Conservation (phyloP, 1,284 basidiomycete species). For the Ceratobasidium sp. region DNA sequence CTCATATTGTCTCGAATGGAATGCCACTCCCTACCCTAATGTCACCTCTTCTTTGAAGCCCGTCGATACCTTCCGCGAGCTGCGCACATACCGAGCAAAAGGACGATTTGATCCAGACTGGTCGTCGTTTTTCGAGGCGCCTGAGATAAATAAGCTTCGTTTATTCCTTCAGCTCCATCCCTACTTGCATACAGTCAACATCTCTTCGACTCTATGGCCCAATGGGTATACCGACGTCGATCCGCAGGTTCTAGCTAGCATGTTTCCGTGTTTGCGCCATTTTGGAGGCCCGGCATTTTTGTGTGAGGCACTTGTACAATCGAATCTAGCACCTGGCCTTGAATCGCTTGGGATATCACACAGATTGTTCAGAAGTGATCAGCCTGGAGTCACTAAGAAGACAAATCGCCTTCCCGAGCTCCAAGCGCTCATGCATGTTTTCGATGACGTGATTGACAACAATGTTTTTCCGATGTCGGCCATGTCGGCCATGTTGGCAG, state of each 20-base stretch:
- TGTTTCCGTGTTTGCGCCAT: conserved; percentile 14
- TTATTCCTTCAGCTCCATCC: not conserved
- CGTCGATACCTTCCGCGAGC: not conserved
- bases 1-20: not conserved
- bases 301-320: not conserved
- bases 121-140: not conserved
- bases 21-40: conserved; percentile 10
- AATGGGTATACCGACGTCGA: not conserved
- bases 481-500: too few species aligned
- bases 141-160: not conserved
- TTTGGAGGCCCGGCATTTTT: conserved; percentile 29
- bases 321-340: not conserved
- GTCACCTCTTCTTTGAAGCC: not conserved
- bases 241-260: not conserved
- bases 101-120: not conserved
- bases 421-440: too few species aligned
- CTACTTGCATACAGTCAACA: not conserved
- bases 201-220: not conserved
- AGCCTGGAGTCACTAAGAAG: too few species aligned
- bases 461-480: too few species aligned
- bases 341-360: conserved; percentile 5
- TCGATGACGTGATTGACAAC: too few species aligned
- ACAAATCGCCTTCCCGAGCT: too few species aligned
- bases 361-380: too few species aligned
- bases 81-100: not conserved